These are phyloP conservation scores for Helicocarpus griseus DNA, from an alignment of 2,329 filamentous ascomycete genomes.

Conservation along the genomic window DNA sequence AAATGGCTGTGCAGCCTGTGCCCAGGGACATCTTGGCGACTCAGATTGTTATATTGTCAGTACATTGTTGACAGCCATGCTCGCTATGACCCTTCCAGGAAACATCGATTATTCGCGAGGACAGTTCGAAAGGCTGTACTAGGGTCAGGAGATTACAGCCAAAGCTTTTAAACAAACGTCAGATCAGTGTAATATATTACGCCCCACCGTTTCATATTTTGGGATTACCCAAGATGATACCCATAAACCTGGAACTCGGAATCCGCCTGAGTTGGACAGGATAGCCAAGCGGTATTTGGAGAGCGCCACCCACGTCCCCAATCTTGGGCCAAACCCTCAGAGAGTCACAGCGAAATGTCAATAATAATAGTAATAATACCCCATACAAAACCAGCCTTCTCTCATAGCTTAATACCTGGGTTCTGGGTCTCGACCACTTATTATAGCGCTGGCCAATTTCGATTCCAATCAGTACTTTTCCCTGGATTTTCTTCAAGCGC, in stretches of 20 bases:
- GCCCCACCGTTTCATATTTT: not conserved
- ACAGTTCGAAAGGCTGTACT: not conserved
- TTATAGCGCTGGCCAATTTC: too few relatives aligned
- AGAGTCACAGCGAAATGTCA: not conserved
- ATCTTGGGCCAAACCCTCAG: not conserved
- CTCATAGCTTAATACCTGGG: not conserved
- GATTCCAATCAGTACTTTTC: too few relatives aligned
- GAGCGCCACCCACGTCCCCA: conserved; percentile 4
- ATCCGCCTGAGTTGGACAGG: conserved; percentile 2
- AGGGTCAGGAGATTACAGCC: too few relatives aligned
- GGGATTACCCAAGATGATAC: not conserved
- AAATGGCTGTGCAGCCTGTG: not conserved
- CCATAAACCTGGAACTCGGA: conserved; percentile 3
- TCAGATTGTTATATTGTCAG: not conserved
- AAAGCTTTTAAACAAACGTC: not conserved
- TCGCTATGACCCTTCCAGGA: too few relatives aligned
- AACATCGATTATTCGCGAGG: not conserved
- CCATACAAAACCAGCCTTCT: not conserved
- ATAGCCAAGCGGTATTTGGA: conserved; percentile 1
- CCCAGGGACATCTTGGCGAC: not conserved
- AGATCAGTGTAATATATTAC: not conserved
- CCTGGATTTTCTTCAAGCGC: not conserved
- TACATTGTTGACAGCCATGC: not conserved
- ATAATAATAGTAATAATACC: not conserved
- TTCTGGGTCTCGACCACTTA: too few relatives aligned